Base-by-base conservation (phyloP, 768 basidiomycete genomes). In the Lyophyllum atratum region DNA sequence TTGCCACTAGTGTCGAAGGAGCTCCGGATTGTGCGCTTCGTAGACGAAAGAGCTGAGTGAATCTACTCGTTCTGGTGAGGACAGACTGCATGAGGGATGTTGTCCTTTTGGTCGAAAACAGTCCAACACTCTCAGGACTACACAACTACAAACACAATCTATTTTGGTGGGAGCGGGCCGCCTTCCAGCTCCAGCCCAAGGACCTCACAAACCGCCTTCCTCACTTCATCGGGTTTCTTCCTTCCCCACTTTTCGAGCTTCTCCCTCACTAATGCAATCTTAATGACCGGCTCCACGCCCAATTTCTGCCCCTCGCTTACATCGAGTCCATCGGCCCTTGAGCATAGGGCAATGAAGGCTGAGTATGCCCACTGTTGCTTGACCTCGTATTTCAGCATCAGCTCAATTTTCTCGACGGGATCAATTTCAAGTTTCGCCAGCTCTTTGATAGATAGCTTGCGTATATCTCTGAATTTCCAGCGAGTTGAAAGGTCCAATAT, bases 201-300 rank as follows among this genome's bases (percentile, higher is more conserved):
- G 17, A 63, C 62, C 66, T 72, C 72, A 25, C 65, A 62, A 17
- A 64, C 64, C 19, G 58, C 61, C 17, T 59, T 65, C 22, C 54
- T 34, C 15, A 52, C 56, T 44, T 62, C 49, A 25, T 62, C 47
- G 15, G 49, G 58, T 22, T 37, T 37, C 34, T 37, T 37, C 34
- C 34, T 37, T 37, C 34, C 34, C 34, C 14, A 31, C 29, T 34
- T 52, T 57, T 25, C 50, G 31, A 19, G 29, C 11, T 31, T 31
- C 29, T 15, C 14, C 34, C 34, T 5, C 34, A 37, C 34, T 15
- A 37, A 37, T 37, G 34, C 34, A 37, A 37, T 37, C 17, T 37
- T 37, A 15, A 37, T 37, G 11, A 37, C 34, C 34, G 17, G 11
- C 17, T 37, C 34, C 3, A 37, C 34, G 4, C 14, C 8, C 8